A percentile compares a stretch with the other conserved stretches of the same genome.
These are phyloP conservation scores for Graphilbum sp. DNA, from an alignment of 2,329 filamentous ascomycete species.

Conservation along the genomic window DNA sequence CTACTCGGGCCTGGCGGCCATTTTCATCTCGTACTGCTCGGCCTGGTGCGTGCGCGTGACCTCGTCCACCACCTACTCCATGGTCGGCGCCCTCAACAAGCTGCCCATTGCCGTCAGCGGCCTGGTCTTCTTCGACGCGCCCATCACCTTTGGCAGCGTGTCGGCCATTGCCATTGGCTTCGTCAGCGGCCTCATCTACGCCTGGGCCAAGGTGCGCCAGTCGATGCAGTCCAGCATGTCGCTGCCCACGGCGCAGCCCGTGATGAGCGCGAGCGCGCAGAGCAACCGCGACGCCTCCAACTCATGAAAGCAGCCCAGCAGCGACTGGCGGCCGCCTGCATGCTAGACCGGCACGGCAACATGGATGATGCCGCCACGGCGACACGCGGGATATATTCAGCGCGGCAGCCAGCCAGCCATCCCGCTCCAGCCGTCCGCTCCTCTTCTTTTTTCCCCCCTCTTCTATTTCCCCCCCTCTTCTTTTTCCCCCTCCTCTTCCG, in stretches of 20 bases:
- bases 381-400: no score
- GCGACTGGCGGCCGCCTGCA: no score
- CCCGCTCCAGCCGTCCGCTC: neutral
- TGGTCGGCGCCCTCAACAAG: slow-evolving; percentile 98
- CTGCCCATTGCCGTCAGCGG: slow-evolving; percentile 87
- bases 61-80: slow-evolving; percentile 93
- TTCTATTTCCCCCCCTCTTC: neutral
- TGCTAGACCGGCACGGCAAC: no score
- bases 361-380: no score
- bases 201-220: slow-evolving; percentile 74
- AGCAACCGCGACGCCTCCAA: slow-evolving; percentile 79
- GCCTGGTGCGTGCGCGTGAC: slow-evolving; percentile 98
- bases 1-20: slow-evolving; percentile 79
- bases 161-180: slow-evolving; percentile 86
- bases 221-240: slow-evolving; percentile 48
- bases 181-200: slow-evolving; percentile 79
- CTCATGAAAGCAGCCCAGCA: slow-evolving; percentile 23
- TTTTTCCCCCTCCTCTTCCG: neutral
- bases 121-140: slow-evolving; percentile 87
- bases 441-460: neutral
- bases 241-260: slow-evolving; percentile 46
- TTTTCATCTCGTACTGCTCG: slow-evolving; percentile 99
- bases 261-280: slow-evolving; percentile 78
- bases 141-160: slow-evolving; percentile 81
- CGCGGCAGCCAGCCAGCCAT: no score